Evolutionary conservation across 176 grass and related monocot species (phyloP).

Genomic region (Cenchrus purpureus): DNA sequence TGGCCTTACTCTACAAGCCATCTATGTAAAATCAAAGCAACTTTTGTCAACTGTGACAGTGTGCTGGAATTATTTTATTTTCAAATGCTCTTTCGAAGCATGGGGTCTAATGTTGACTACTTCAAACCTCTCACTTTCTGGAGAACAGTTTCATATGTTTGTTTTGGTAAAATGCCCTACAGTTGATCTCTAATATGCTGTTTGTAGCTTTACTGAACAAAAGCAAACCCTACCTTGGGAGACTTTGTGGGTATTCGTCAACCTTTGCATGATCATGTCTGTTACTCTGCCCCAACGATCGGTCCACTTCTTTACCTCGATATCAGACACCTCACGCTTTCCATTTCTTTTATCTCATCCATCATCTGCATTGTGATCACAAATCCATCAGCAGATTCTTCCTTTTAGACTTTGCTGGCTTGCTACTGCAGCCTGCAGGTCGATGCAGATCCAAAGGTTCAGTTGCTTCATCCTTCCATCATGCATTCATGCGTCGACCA

Average conservation of each 20-base stretch:
- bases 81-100: background rate
- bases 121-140: background rate
- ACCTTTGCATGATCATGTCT: slow-evolving; percentile 38
- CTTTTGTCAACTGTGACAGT: background rate
- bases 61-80: background rate
- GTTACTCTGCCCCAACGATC: slow-evolving; percentile 18
- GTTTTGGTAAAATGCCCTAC: background rate
- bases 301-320: slow-evolving; percentile 28
- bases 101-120: background rate
- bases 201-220: background rate
- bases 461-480: slow-evolving; percentile 24
- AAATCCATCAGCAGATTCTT: slow-evolving; percentile 27
- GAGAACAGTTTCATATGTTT: background rate
- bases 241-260: slow-evolving; percentile 9
- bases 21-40: slow-evolving; percentile 16
- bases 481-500: slow-evolving; percentile 16
- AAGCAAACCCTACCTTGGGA: background rate
- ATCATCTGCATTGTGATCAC: slow-evolving; percentile 15
- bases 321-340: background rate
- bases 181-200: background rate
- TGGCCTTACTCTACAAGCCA: background rate
- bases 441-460: background rate
- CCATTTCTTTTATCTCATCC: background rate
- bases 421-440: background rate
- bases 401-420: slow-evolving; percentile 9